Base-by-base conservation (phyloP, 352 stramenopile species). In the Blastocystis sp. region DNA sequence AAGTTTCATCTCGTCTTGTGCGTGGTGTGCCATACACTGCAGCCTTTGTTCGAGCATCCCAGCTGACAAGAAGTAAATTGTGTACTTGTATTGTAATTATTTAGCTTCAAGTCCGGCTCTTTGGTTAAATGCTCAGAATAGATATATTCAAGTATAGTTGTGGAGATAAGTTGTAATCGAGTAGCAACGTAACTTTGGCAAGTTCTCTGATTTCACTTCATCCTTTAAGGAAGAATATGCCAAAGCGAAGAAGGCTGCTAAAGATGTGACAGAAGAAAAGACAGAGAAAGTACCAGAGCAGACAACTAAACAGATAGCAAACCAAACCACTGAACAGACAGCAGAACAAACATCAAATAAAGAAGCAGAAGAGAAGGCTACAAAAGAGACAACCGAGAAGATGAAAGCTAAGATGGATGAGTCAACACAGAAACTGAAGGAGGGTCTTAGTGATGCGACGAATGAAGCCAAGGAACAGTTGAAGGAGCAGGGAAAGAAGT, bases 171-270 rank as follows among this genome's bases (percentile, higher is more conserved):
- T 35, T 66, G 27, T 64, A 54, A 66, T 68, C 19, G 15, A 42
- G 22, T 84, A 84, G 73, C 19, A 58, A 19, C 73, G 73, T 53
- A 54, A 37, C 51, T 84, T 84, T 42, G 73, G 73, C 1, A 66
- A 48, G 53, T 84, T 84, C 27, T 84, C 73, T 7, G 73, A 84
- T 40, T 84, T 84, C n/a, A 51, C 73, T 33, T 54, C 58, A 27
- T 24, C 73, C 19, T 84, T 84, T 44, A 84, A 89, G 44, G 78
- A 89, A 53, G 53, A 89, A 22, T 76, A 89, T 40, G 78, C 60
- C 17, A 69, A 59, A 27, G 78, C 60, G 19, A 64, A 78, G 27
- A 35, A 84, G 27, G 40, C 15, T 24, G 42, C n/a, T 42, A 53
- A 88, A 88, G 44, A 88, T 40, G 44, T 22, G 6, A 56, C 27